phyloP scores from a whole-genome alignment of 805 yeast genomes.

The Pichia nakasei region DNA sequence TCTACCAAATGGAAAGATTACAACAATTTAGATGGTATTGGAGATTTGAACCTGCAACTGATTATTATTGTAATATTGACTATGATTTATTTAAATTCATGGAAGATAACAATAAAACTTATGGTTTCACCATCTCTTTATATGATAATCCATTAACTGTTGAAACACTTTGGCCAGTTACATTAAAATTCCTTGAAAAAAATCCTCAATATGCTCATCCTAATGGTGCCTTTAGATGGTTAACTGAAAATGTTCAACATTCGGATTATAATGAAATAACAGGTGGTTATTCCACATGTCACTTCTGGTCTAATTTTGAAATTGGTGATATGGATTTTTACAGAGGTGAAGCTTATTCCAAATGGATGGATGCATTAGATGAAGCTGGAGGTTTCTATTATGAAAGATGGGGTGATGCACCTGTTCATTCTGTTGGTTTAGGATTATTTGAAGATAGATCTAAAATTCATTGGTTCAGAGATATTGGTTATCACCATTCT shows the following conservation, averaged over 20 bases:
- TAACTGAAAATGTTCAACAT: slow-evolving; percentile 42
- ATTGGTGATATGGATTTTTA: slow-evolving; percentile 78
- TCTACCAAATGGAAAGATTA: slow-evolving; percentile 54
- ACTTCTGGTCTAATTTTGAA: slow-evolving; percentile 87
- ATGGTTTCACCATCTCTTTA: slow-evolving; percentile 65
- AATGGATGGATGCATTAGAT: slow-evolving; percentile 61
- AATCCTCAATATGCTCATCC: slow-evolving; percentile 54
- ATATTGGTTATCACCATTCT: slow-evolving; percentile 66
- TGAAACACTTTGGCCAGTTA: slow-evolving; percentile 60
- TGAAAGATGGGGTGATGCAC: slow-evolving; percentile 94
- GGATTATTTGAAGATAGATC: slow-evolving; percentile 63
- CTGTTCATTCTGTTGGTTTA: slow-evolving; percentile 73
- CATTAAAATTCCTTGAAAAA: slow-evolving; percentile 48
- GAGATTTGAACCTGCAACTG: slow-evolving; percentile 73
- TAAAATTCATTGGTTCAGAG: slow-evolving; percentile 79
- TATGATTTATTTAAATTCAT: slow-evolving; percentile 73
- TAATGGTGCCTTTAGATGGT: slow-evolving; percentile 50
- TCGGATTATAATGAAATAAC: slow-evolving; percentile 35
- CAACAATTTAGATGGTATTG: slow-evolving; percentile 62
- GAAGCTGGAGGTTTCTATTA: slow-evolving; percentile 76
- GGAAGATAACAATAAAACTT: slow-evolving; percentile 59
- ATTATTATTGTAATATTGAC: slow-evolving; percentile 57
- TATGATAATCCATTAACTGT: slow-evolving; percentile 67
- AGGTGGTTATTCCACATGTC: slow-evolving; percentile 51
- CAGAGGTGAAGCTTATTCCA: slow-evolving; percentile 58